These are phyloP conservation scores for Fusarium poae DNA, from an alignment of 2,329 filamentous ascomycete species.

Conservation along the genomic window DNA sequence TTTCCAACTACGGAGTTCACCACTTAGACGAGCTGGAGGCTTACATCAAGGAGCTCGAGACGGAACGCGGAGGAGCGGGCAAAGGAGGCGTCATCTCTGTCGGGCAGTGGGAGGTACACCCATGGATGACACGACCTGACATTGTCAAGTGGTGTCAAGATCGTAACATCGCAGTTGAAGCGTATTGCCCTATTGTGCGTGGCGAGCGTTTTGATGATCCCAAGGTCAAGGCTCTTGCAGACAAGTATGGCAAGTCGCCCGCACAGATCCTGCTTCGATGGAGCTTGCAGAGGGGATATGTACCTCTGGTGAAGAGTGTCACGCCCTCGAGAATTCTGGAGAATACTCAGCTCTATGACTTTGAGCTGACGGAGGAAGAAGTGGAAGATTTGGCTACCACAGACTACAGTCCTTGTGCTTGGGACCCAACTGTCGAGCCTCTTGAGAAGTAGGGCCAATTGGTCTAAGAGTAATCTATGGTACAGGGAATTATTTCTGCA, in stretches of 20 bases:
- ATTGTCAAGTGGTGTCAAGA: constrained; percentile 82
- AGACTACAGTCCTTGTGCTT: constrained; percentile 67
- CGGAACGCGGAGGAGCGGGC: constrained; percentile 69
- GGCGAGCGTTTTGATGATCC: constrained; percentile 79
- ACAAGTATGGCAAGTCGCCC: constrained; percentile 79
- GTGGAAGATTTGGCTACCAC: constrained; percentile 63
- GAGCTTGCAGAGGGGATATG: constrained; percentile 82
- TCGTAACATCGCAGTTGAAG: constrained; percentile 72
- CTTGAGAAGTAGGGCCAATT: constrained; percentile 55
- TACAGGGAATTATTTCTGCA: too few relatives aligned
- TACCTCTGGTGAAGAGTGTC: constrained; percentile 81
- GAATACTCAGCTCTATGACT: constrained; percentile 70
- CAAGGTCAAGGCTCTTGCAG: constrained; percentile 72
- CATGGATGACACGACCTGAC: constrained; percentile 84
- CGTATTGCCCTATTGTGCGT: constrained; percentile 71
- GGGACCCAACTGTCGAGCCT: constrained; percentile 67
- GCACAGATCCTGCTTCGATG: constrained; percentile 86
- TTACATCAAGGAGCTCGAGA: constrained; percentile 72
- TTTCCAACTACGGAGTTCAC: constrained; percentile 75
- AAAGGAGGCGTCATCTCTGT: constrained; percentile 82
- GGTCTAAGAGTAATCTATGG: background rate
- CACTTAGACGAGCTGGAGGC: constrained; percentile 71
- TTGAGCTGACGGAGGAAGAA: constrained; percentile 67
- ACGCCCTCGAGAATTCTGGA: constrained; percentile 74
- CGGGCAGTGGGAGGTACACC: constrained; percentile 91